Base-by-base conservation (phyloP, 352 stramenopile genomes). In the Phytophthora sojae region DNA sequence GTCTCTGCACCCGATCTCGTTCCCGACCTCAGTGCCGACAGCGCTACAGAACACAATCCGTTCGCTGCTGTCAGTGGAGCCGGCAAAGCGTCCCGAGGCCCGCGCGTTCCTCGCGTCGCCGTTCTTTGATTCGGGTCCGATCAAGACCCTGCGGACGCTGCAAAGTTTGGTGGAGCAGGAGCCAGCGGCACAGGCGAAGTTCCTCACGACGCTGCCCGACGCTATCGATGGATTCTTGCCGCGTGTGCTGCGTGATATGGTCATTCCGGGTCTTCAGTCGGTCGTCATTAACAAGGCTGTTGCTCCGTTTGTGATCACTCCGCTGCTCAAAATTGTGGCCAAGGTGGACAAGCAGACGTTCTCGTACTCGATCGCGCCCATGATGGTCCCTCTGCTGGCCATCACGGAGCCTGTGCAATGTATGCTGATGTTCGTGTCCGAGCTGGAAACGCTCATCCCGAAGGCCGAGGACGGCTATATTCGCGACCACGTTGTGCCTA, bases 391-490 rank as follows among this genome's bases (percentile, higher is more conserved):
- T 14, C 75, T 96, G 19, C 72, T 96, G 29, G 79, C 80, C 4
- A 96, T 96, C 61, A 84, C 85, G n/a, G 89, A 96, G 69, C 89
- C 89, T 1, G 88, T 95, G 32, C 89, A 96, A 69, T 95, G 88
- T 61, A 96, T 96, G 89, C 86, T 96, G 44, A 96, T 95, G 88
- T 96, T 96, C 50, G 89, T 96, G 11, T 94, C 86, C 30, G 88
- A 95, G 55, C 69, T 96, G 12, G 88, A 96, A 60, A 81, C 85
- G 26, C 68, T 96, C 23, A 83, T 96, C 21, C 88, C 88, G 1
- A 96, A 96, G 59, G 89, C 89, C 1, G 89, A 96, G 32, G 88
- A 96, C 25, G 85, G 73, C n/a, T 96, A 93, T 76, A 95, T 95
- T 55, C 88, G 89, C n/a, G 89, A 96, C 62, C 89, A 96, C 64